phyloP scores from a whole-genome alignment of 1,284 basidiomycete genomes.

The Ceratorhiza oryzae-sativae region DNA sequence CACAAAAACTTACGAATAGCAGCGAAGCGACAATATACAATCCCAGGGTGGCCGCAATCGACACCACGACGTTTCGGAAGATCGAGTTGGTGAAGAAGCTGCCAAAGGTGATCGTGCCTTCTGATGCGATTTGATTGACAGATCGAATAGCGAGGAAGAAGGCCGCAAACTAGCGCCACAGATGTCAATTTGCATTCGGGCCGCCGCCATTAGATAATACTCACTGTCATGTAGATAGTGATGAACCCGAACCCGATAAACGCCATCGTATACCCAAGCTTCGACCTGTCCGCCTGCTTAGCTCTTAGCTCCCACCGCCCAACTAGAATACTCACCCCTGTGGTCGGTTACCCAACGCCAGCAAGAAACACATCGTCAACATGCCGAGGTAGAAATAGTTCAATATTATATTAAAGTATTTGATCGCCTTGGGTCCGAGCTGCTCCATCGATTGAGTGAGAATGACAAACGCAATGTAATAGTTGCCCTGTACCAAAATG shows the following conservation, averaged over 20 bases:
- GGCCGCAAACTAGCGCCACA: constrained; percentile 65
- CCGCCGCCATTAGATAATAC: constrained; percentile 45
- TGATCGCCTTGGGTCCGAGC: constrained; percentile 61
- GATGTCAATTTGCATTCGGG: neutral
- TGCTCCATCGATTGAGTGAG: constrained; percentile 76
- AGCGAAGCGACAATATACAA: constrained; percentile 82
- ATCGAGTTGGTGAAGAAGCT: constrained; percentile 77
- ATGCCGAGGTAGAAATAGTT: constrained; percentile 89
- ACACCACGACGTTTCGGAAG: constrained; percentile 87
- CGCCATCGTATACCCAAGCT: constrained; percentile 80
- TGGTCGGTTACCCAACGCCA: constrained; percentile 90
- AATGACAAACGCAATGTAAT: constrained; percentile 86
- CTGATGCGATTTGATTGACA: constrained; percentile 59
- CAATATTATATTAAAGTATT: constrained; percentile 77
- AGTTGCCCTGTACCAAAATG: constrained; percentile 66
- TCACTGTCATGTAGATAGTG: constrained; percentile 90
- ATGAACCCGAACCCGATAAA: constrained; percentile 87
- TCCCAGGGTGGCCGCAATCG: constrained; percentile 82
- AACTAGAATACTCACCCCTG: constrained; percentile 64
- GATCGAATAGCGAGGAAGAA: constrained; percentile 83
- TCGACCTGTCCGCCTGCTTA: constrained; percentile 54
- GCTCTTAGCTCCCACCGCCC: neutral
- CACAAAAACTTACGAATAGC: constrained; percentile 70
- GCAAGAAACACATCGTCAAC: constrained; percentile 88
- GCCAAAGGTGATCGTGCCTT: constrained; percentile 57